A percentile compares a stretch with the other conserved stretches of the same genome.
Evolutionary conservation across 495 filamentous ascomycete genomes (phyloP).

Genomic region (Thermothielavioides terrestris): DNA sequence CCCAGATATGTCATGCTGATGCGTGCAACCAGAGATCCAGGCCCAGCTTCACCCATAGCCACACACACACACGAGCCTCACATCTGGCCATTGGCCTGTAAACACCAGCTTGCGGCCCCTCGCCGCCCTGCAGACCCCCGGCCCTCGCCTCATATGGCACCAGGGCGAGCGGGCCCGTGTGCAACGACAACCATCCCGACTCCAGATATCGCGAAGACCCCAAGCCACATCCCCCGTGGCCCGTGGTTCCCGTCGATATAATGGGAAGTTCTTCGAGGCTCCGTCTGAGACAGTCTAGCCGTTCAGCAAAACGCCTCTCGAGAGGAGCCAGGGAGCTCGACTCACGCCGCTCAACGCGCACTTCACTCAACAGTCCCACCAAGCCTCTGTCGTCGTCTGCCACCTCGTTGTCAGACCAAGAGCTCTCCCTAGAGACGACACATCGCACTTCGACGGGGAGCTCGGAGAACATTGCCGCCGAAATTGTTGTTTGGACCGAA

Average conservation of each 20-base stretch:
- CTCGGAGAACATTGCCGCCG: slow-evolving; percentile 25
- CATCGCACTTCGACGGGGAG: background rate
- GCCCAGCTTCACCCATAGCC: slow-evolving; percentile 7
- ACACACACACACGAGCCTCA: background rate
- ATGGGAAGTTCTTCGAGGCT: slow-evolving; percentile 21
- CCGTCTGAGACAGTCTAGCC: slow-evolving; percentile 16
- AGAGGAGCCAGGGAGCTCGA: slow-evolving; percentile 13
- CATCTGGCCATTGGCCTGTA: slow-evolving; percentile 3
- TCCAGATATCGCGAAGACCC: slow-evolving; percentile 5
- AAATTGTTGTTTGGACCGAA: slow-evolving; percentile 33
- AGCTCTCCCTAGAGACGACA: background rate
- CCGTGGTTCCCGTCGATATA: slow-evolving; percentile 11
- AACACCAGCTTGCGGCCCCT: slow-evolving; percentile 4
- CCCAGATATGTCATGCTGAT: slow-evolving; percentile 10
- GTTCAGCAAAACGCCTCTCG: slow-evolving; percentile 17
- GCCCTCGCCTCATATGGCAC: slow-evolving; percentile 13
- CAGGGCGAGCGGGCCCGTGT: slow-evolving; percentile 18
- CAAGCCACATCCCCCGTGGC: background rate
- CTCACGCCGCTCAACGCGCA: slow-evolving; percentile 15
- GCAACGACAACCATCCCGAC: slow-evolving; percentile 8
- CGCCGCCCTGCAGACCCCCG: background rate
- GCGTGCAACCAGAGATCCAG: slow-evolving; percentile 10
- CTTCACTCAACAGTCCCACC: slow-evolving; percentile 8
- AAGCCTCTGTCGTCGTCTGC: slow-evolving; percentile 13
- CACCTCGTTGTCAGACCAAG: slow-evolving; percentile 3